Conservation (phyloP, 306 rosid species). For the Pterocarpus macrocarpus region DNA sequence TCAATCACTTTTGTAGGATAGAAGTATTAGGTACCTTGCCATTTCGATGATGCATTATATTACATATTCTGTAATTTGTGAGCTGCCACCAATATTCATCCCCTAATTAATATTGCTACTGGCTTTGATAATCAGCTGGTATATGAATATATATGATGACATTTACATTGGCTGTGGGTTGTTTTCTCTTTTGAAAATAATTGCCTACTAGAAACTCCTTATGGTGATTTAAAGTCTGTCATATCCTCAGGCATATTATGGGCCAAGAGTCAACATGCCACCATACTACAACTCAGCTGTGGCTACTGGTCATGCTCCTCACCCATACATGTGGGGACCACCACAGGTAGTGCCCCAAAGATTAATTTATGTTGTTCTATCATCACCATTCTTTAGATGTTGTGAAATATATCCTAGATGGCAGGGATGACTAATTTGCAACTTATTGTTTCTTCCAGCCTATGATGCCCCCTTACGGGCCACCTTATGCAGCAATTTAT, state of each 20-base stretch:
- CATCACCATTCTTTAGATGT: neutral
- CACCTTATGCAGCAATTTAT: conserved; percentile 87
- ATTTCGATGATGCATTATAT: neutral
- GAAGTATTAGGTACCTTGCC: neutral
- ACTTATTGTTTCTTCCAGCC: conserved; percentile 65
- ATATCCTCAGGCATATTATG: conserved; percentile 84
- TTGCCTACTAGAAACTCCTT: conserved; percentile 26
- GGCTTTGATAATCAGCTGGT: too few relatives aligned
- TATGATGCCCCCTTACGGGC: conserved; percentile 91
- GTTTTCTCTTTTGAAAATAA: conserved; percentile 19
- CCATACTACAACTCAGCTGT: conserved; percentile 82
- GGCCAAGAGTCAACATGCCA: conserved; percentile 83
- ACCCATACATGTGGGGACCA: conserved; percentile 96
- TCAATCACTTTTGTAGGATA: conserved; percentile 6
- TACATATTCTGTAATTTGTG: neutral
- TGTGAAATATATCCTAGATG: conserved; percentile 25
- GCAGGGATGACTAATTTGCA: conserved; percentile 35
- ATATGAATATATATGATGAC: too few relatives aligned
- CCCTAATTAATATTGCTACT: too few relatives aligned
- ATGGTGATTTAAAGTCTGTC: conserved; percentile 33
- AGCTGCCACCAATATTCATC: too few relatives aligned
- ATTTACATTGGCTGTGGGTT: neutral
- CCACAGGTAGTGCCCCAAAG: conserved; percentile 73
- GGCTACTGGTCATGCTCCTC: conserved; percentile 87
- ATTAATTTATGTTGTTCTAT: conserved; percentile 38